These are phyloP conservation scores for Didymellaceae sp. DNA, from an alignment of 2,329 filamentous ascomycete genomes.

Conservation along the genomic window DNA sequence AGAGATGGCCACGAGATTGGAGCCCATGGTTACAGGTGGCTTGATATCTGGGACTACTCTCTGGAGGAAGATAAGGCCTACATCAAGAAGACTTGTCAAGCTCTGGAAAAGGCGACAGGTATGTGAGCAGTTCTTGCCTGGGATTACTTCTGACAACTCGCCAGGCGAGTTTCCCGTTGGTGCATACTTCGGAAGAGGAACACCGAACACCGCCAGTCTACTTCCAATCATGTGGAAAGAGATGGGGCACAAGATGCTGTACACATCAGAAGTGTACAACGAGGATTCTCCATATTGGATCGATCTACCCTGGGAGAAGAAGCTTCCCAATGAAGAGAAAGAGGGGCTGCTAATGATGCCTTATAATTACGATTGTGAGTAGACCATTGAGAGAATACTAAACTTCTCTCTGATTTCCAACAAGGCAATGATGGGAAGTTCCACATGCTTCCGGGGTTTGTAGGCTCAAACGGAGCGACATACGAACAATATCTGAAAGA, in stretches of 20 bases:
- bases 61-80: slow-evolving; percentile 57
- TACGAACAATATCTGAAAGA: slow-evolving; percentile 48
- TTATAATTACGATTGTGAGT: not conserved
- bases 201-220: slow-evolving; percentile 58
- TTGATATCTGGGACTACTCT: slow-evolving; percentile 57
- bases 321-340: slow-evolving; percentile 51
- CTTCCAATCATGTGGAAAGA: slow-evolving; percentile 57
- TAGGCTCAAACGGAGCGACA: slow-evolving; percentile 1
- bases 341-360: slow-evolving; percentile 2
- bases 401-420: slow-evolving; percentile 26
- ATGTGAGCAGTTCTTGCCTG: slow-evolving; percentile 21
- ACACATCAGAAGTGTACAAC: slow-evolving; percentile 59
- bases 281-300: slow-evolving; percentile 65
- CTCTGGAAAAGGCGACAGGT: slow-evolving; percentile 49
- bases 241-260: slow-evolving; percentile 58
- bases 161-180: slow-evolving; percentile 54
- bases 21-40: slow-evolving; percentile 59
- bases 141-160: slow-evolving; percentile 23
- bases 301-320: slow-evolving; percentile 58
- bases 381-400: too few relatives aligned
- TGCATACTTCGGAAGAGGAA: slow-evolving; percentile 58
- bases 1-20: slow-evolving; percentile 60
- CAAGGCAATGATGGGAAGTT: slow-evolving; percentile 3
- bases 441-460: slow-evolving; percentile 15
- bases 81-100: slow-evolving; percentile 53